Conservation (phyloP, 2,329 filamentous ascomycete genomes). For the Claviceps arundinis region DNA sequence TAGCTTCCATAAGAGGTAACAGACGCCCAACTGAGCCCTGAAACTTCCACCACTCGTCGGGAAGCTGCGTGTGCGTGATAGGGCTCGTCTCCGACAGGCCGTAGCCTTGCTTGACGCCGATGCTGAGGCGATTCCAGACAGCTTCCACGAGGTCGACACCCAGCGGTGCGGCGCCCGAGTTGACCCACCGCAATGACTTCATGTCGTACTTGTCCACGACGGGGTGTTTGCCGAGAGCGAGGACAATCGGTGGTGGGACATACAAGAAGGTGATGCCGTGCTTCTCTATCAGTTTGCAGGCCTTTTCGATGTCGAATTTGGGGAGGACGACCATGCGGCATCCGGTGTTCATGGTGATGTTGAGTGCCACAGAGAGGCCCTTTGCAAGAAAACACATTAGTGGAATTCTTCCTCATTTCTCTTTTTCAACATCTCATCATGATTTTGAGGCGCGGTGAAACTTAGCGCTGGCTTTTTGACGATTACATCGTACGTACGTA, state of each 20-base stretch:
- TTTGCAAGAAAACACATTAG: constrained; percentile 4
- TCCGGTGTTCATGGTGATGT: constrained; percentile 36
- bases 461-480: too few relatives aligned
- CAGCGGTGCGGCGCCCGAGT: constrained; percentile 75
- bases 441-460: background rate
- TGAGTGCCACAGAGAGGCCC: constrained; percentile 20
- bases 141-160: constrained; percentile 67
- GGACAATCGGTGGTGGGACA: constrained; percentile 71
- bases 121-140: constrained; percentile 58
- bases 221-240: constrained; percentile 69
- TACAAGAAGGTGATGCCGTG: constrained; percentile 66
- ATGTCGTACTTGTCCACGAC: constrained; percentile 70
- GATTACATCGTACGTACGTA: constrained; percentile 44
- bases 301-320: constrained; percentile 68
- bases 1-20: constrained; percentile 66
- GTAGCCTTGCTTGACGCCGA: constrained; percentile 86
- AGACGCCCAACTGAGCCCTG: constrained; percentile 70
- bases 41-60: constrained; percentile 62
- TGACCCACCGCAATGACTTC: constrained; percentile 66
- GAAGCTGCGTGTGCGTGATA: constrained; percentile 58
- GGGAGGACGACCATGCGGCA: constrained; percentile 59
- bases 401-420: background rate
- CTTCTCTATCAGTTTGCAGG: constrained; percentile 64
- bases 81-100: constrained; percentile 81
- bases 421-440: background rate